Base-by-base conservation (phyloP, 805 yeast species). In the Priceomyces castillae region DNA sequence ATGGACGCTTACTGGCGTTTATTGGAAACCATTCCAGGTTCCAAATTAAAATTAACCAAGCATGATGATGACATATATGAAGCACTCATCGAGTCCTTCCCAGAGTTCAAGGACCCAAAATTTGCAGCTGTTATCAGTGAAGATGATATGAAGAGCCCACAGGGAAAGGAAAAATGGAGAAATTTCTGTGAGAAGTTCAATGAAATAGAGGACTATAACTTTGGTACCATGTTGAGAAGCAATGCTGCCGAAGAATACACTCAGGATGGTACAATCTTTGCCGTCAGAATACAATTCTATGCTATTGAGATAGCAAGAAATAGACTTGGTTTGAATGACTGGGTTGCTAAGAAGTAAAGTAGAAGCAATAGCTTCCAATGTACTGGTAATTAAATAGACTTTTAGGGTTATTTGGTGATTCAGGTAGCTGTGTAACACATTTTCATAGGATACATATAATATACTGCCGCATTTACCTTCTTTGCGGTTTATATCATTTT, bases 251-350 rank as follows among this genome's bases (percentile, higher is more conserved):
- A 74, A 23, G 97, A 88, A 64, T 94, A 94, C 65, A 78, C 80
- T 38, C 88, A 92, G 69, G 79, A 81, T 37, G 81, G 84, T 46
- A 87, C 98, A 37, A 86, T 90, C 41, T 92, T 94, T 56, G 96
- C 75, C 9, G 94, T 92, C 46, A 83, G 98, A 71, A 80, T 92
- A 61, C 98, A 94, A 70, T 94, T 94, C 63, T 86, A 90, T 57
- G 97, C 97, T 43, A 78, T 90, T 59, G 99, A 94, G 73, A 85
- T 94, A 50, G 89, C 88, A 47, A 85, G 99, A 77, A 94, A 94
- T 73, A 86, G 82, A 64, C 77, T 77, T 51, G 96, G 96, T 30
- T 76, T 86, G 57, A 94, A 94, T 69, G 96, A 94, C 69, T 94
- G 99, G 99, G 76, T 81, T 34, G 46, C 57, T 26, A 34, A 34